A percentile compares a stretch with the other conserved stretches of the same genome.
These are phyloP conservation scores for Penicillium angulare DNA, from an alignment of 495 filamentous ascomycete genomes.

Conservation along the genomic window DNA sequence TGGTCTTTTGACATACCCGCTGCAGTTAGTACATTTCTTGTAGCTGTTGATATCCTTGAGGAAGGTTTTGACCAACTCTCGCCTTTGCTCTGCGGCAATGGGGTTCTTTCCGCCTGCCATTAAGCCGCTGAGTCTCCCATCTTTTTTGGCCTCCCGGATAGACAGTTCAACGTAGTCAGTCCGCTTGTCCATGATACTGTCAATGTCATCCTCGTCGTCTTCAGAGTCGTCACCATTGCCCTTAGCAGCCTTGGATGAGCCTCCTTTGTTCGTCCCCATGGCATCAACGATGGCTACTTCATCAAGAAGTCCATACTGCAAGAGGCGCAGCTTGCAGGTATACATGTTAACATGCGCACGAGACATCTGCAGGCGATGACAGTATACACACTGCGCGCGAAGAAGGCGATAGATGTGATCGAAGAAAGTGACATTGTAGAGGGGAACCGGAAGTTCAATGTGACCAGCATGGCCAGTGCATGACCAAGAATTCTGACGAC, in stretches of 20 bases:
- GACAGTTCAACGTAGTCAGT: slow-evolving; percentile 66
- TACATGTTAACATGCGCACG: slow-evolving; percentile 71
- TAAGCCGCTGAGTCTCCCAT: slow-evolving; percentile 45
- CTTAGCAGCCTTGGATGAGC: slow-evolving; percentile 29
- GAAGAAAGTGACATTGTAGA: slow-evolving; percentile 93
- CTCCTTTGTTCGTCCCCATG: slow-evolving; percentile 38
- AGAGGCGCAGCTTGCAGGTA: slow-evolving; percentile 79
- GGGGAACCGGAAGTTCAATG: slow-evolving; percentile 86
- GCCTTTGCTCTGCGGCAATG: slow-evolving; percentile 70
- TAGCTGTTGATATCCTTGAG: slow-evolving; percentile 61
- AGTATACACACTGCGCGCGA: slow-evolving; percentile 84
- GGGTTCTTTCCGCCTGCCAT: slow-evolving; percentile 72
- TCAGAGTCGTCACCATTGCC: slow-evolving; percentile 47
- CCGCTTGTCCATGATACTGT: slow-evolving; percentile 63
- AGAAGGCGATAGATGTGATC: slow-evolving; percentile 83
- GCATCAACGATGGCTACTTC: slow-evolving; percentile 68
- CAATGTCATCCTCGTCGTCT: slow-evolving; percentile 54
- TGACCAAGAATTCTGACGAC: slow-evolving; percentile 68
- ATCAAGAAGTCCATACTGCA: slow-evolving; percentile 78
- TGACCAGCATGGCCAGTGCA: slow-evolving; percentile 95
- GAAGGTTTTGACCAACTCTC: slow-evolving; percentile 75
- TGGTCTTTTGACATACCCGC: slow-evolving; percentile 48
- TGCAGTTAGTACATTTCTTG: slow-evolving; percentile 72
- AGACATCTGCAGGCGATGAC: slow-evolving; percentile 74
- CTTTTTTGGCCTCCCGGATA: slow-evolving; percentile 54